phyloP scores from a whole-genome alignment of 2,329 filamentous ascomycete species.

The Calonectria pseudoreteaudii region DNA sequence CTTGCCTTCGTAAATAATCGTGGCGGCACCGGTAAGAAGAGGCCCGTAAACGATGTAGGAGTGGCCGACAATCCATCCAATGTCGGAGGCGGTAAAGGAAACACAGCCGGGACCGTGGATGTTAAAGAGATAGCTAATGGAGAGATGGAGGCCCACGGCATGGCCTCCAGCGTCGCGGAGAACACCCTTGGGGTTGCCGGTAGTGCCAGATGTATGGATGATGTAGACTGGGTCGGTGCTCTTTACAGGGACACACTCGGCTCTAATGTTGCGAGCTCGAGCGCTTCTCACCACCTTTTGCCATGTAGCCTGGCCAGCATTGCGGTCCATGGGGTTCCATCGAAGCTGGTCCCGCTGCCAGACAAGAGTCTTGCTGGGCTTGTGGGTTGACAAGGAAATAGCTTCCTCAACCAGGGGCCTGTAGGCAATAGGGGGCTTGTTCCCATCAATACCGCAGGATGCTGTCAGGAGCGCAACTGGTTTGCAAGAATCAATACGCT shows the following conservation, averaged over 20 bases:
- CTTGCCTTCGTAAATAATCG: slow-evolving; percentile 93
- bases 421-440: slow-evolving; percentile 84
- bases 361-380: slow-evolving; percentile 79
- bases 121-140: slow-evolving; percentile 85
- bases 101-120: slow-evolving; percentile 88
- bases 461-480: slow-evolving; percentile 86
- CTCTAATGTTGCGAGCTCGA: slow-evolving; percentile 73
- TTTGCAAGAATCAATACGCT: slow-evolving; percentile 86
- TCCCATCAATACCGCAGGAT: slow-evolving; percentile 91
- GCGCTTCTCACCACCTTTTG: slow-evolving; percentile 80
- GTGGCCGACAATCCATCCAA: slow-evolving; percentile 81
- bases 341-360: slow-evolving; percentile 85
- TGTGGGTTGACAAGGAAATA: slow-evolving; percentile 73
- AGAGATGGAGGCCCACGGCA: slow-evolving; percentile 85
- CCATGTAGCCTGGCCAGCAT: slow-evolving; percentile 82
- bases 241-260: slow-evolving; percentile 80
- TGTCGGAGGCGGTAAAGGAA: slow-evolving; percentile 79
- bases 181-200: slow-evolving; percentile 85
- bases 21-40: slow-evolving; percentile 85
- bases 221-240: slow-evolving; percentile 88
- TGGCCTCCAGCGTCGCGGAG: slow-evolving; percentile 86
- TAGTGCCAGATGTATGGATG: slow-evolving; percentile 89
- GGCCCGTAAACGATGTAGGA: slow-evolving; percentile 92
- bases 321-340: slow-evolving; percentile 77
- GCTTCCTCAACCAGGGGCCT: slow-evolving; percentile 81